Percentiles rank a stretch among this genome's conserved stretches.
Evolutionary conservation across 1,139 yeast species (phyloP).

Genomic region (Diutina rugosa): DNA sequence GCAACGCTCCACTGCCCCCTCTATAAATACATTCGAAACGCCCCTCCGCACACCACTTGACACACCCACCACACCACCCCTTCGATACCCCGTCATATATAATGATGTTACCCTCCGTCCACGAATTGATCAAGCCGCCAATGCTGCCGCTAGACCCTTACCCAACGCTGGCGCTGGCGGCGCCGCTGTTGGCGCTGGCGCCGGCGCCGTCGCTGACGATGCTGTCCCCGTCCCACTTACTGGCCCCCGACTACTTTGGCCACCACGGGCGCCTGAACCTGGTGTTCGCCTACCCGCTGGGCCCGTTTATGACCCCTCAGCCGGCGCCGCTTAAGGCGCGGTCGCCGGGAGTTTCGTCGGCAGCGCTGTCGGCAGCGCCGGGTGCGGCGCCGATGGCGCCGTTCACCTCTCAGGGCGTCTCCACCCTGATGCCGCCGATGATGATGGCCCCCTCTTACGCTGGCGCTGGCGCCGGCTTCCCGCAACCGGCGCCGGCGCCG

Average conservation of each 20-base stretch:
- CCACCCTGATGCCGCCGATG: not conserved
- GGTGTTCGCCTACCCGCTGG: not conserved
- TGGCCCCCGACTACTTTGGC: not conserved
- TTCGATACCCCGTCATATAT: not conserved
- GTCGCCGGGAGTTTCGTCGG: no score
- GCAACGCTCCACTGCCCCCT: not conserved
- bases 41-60: not conserved
- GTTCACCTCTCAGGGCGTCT: not conserved
- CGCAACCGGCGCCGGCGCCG: not conserved
- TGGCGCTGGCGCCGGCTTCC: not conserved
- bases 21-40: not conserved
- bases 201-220: not conserved
- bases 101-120: conserved; percentile 1
- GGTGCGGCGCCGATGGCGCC: not conserved
- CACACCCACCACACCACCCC: not conserved
- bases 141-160: conserved; percentile 2
- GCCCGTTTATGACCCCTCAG: not conserved
- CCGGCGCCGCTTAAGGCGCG: not conserved
- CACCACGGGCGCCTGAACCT: not conserved
- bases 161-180: not conserved
- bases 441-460: not conserved
- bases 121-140: conserved; percentile 3
- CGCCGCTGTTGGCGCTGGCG: not conserved
- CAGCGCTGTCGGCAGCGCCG: no score
- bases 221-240: not conserved